phyloP scores from a whole-genome alignment of 331 rosid genomes.

The Quercus phellos region DNA sequence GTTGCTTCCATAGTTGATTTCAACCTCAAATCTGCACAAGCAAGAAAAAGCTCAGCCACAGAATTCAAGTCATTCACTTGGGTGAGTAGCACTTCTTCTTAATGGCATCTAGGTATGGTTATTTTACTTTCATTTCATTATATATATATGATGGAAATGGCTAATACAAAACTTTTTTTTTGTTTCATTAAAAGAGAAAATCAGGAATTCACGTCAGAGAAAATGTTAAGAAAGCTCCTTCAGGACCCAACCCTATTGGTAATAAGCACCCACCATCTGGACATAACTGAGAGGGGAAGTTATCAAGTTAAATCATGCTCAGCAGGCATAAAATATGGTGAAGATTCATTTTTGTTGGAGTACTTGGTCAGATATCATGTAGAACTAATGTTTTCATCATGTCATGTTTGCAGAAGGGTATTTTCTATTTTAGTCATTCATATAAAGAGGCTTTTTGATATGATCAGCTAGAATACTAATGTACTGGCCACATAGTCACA shows the following conservation, averaged over 20 bases:
- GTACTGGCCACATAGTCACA: too few species aligned
- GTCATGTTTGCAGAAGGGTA: not conserved
- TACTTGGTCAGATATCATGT: not conserved
- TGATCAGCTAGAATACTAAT: not conserved
- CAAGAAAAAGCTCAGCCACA: constrained; percentile 12
- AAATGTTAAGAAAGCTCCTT: constrained; percentile 22
- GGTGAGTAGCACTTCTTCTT: constrained; percentile 10
- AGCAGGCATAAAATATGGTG: not conserved
- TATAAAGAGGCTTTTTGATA: not conserved
- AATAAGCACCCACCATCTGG: constrained; percentile 30
- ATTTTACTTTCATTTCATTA: not conserved
- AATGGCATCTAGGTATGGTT: not conserved
- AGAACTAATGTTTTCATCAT: not conserved
- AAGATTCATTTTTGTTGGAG: not conserved
- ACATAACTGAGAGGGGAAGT: constrained; percentile 8
- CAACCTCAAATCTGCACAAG: constrained; percentile 1
- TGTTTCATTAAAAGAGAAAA: constrained; percentile 15
- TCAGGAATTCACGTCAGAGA: constrained; percentile 10
- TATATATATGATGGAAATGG: not conserved
- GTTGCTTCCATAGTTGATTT: constrained; percentile 11
- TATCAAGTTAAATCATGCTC: not conserved
- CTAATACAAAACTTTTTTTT: not conserved
- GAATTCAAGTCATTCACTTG: constrained; percentile 9
- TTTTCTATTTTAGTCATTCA: not conserved
- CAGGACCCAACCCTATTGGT: constrained; percentile 37